Conservation (phyloP, 352 stramenopile species). For the Phytophthora pinifolia region DNA sequence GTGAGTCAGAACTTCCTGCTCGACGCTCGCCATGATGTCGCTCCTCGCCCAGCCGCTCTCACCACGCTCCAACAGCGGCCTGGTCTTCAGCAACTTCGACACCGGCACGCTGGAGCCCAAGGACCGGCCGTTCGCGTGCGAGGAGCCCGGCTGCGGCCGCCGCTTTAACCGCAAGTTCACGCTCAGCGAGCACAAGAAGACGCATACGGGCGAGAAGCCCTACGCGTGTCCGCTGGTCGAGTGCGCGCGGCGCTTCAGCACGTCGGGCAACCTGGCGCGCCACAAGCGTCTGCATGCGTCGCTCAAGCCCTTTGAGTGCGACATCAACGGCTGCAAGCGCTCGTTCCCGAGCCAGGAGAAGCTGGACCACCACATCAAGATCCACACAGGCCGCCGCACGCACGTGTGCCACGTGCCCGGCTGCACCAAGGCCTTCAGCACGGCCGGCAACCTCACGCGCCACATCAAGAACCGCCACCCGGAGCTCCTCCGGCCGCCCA, state of each 20-base stretch:
- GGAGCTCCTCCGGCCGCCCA: slow-evolving; percentile 24
- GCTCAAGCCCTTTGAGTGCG: slow-evolving; percentile 50
- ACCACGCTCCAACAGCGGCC: slow-evolving; percentile 11
- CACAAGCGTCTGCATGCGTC: slow-evolving; percentile 54
- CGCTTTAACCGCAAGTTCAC: slow-evolving; percentile 61
- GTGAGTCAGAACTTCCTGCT: slow-evolving; percentile 5
- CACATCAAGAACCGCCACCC: slow-evolving; percentile 54
- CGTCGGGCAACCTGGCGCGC: slow-evolving; percentile 53
- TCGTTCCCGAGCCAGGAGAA: slow-evolving; percentile 47
- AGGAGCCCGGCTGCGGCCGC: slow-evolving; percentile 38
- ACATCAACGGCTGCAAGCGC: slow-evolving; percentile 41
- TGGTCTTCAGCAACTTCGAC: slow-evolving; percentile 24
- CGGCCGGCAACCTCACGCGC: slow-evolving; percentile 54
- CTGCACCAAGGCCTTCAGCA: slow-evolving; percentile 60
- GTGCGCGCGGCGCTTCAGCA: slow-evolving; percentile 58
- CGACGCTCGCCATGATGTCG: slow-evolving; percentile 30
- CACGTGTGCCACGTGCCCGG: slow-evolving; percentile 40
- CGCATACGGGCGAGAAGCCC: slow-evolving; percentile 55
- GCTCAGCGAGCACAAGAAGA: slow-evolving; percentile 59
- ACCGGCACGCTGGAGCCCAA: slow-evolving; percentile 13
- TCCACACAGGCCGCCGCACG: slow-evolving; percentile 45
- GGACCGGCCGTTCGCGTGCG: slow-evolving; percentile 46
- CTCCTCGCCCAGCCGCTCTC: slow-evolving; percentile 32
- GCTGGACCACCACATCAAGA: slow-evolving; percentile 53
- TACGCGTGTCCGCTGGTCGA: slow-evolving; percentile 44